Conservation (phyloP, 345 rosid species). For the Psidium friedrichsthalianum region DNA sequence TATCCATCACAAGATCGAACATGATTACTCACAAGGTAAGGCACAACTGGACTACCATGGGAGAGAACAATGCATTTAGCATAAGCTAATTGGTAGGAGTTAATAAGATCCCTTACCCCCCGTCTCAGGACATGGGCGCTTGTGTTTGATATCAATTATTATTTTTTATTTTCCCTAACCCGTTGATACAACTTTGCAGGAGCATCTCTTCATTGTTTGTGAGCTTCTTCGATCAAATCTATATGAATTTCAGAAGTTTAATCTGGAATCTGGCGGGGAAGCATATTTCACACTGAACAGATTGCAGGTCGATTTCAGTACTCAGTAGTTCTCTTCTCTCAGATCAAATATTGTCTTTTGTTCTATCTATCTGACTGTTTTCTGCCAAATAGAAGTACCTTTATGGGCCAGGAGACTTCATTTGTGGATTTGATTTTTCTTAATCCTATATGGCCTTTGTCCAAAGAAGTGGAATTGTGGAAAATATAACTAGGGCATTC, state of each 20-base stretch:
- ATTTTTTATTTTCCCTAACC: neutral
- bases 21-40: neutral
- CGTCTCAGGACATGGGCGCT: neutral
- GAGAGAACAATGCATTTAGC: neutral
- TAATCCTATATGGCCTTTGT: neutral
- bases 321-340: neutral
- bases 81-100: neutral
- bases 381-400: neutral
- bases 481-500: neutral
- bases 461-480: neutral
- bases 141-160: neutral
- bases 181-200: constrained; percentile 29
- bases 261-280: constrained; percentile 75
- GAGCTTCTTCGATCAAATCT: constrained; percentile 84
- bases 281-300: constrained; percentile 59
- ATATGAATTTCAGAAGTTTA: constrained; percentile 86
- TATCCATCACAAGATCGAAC: neutral
- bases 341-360: neutral
- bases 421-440: neutral
- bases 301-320: constrained; percentile 45
- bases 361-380: neutral
- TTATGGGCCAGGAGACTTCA: neutral
- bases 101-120: neutral
- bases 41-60: neutral
- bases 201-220: constrained; percentile 89